phyloP scores from a whole-genome alignment of 2,329 filamentous ascomycete species.

The Aureobasidium musti region DNA sequence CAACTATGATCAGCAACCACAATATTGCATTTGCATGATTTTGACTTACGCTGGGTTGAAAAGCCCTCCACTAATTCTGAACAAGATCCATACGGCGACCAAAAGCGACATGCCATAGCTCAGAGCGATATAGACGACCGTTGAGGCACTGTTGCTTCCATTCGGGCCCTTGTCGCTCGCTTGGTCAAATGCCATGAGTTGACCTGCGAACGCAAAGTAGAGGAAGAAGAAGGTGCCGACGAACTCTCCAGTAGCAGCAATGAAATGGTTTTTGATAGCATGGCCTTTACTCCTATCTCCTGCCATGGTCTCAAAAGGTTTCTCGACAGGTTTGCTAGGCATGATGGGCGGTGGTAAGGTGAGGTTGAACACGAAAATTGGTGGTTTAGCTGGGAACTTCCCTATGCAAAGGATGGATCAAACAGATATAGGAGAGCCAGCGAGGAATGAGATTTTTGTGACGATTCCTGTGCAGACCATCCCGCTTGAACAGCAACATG shows the following conservation, averaged over 20 bases:
- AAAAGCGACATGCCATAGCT: constrained; percentile 39
- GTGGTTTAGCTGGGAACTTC: too few relatives aligned
- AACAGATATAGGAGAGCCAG: not conserved
- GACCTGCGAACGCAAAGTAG: constrained; percentile 39
- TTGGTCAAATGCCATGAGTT: constrained; percentile 36
- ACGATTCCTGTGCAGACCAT: constrained; percentile 1
- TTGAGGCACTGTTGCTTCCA: constrained; percentile 33
- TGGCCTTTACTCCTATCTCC: constrained; percentile 6
- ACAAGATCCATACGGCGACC: constrained; percentile 39
- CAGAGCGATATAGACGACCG: constrained; percentile 39
- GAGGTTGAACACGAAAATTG: not conserved
- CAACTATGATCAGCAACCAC: not conserved
- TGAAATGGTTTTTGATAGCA: constrained; percentile 24
- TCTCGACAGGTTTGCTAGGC: not conserved
- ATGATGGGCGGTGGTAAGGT: not conserved
- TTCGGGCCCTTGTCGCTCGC: constrained; percentile 32
- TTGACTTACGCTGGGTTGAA: constrained; percentile 34
- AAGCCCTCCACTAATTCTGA: constrained; percentile 38
- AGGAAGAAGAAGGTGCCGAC: constrained; percentile 43
- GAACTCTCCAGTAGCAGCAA: constrained; percentile 38
- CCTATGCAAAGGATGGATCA: not conserved
- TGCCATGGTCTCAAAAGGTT: constrained; percentile 24
- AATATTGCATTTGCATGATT: not conserved
- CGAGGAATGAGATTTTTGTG: not conserved
- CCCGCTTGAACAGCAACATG: constrained; percentile 12